These are phyloP conservation scores for Pholiota molesta DNA, from an alignment of 768 basidiomycete species.

Conservation along the genomic window DNA sequence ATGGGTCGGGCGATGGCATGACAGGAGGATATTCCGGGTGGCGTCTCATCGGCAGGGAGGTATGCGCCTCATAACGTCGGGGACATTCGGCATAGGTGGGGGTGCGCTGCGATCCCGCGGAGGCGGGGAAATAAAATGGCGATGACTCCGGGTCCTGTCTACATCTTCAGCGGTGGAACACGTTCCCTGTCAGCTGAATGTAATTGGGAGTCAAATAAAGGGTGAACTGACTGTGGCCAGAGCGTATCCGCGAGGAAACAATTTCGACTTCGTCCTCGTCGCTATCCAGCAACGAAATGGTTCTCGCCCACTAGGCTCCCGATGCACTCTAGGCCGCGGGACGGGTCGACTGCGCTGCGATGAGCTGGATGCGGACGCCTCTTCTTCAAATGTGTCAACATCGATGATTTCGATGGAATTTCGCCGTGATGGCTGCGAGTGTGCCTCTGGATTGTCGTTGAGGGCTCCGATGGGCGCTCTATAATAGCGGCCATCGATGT, in stretches of 20 bases:
- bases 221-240: constrained; percentile 18
- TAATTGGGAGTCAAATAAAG: not conserved
- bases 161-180: constrained; percentile 10
- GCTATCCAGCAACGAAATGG: constrained; percentile 40
- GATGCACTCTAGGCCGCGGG: constrained; percentile 16
- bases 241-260: constrained; percentile 15
- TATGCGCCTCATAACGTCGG: constrained; percentile 36
- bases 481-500: constrained; percentile 32
- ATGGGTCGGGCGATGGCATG: constrained; percentile 52
- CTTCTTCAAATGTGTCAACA: constrained; percentile 33
- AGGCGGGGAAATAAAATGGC: constrained; percentile 42
- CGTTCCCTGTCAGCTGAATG: not conserved
- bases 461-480: constrained; percentile 30
- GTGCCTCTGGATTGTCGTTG: constrained; percentile 19
- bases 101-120: constrained; percentile 40
- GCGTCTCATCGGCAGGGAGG: constrained; percentile 42
- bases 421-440: constrained; percentile 22
- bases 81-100: constrained; percentile 58
- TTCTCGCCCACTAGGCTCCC: constrained; percentile 24
- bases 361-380: constrained; percentile 10
- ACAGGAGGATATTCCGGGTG: constrained; percentile 40
- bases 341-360: constrained; percentile 12
- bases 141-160: constrained; percentile 17
- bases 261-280: constrained; percentile 37
- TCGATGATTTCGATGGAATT: constrained; percentile 46